These are phyloP conservation scores for Rhexocercosporidium sp. DNA, from an alignment of 2,329 filamentous ascomycete species.

Conservation along the genomic window DNA sequence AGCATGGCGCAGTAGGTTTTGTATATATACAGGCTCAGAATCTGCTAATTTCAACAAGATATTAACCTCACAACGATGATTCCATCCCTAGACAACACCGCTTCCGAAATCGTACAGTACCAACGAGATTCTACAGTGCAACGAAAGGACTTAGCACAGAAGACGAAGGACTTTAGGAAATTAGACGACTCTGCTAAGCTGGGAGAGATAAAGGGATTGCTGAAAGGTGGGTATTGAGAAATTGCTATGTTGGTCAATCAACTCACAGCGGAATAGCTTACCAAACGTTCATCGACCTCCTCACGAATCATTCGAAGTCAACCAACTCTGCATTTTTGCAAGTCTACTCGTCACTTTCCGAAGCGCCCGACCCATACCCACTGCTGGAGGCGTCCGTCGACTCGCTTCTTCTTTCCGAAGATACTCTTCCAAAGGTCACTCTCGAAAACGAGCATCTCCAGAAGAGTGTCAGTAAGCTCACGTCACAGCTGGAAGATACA, in stretches of 20 bases:
- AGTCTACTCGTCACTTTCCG: slow-evolving; percentile 89
- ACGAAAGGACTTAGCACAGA: slow-evolving; percentile 96
- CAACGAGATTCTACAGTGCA: slow-evolving; percentile 96
- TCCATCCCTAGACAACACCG: slow-evolving; percentile 85
- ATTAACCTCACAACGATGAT: slow-evolving; percentile 87
- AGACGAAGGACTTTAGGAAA: slow-evolving; percentile 97
- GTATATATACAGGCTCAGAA: slow-evolving; percentile 9
- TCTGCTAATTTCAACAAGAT: slow-evolving; percentile 54
- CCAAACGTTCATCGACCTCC: slow-evolving; percentile 94
- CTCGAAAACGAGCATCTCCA: slow-evolving; percentile 90
- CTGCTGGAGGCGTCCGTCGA: slow-evolving; percentile 96
- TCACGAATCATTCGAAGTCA: slow-evolving; percentile 94
- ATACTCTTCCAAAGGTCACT: slow-evolving; percentile 88
- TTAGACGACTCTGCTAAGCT: slow-evolving; percentile 88
- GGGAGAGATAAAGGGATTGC: slow-evolving; percentile 82
- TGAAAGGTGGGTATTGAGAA: slow-evolving; percentile 69
- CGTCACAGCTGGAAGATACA: slow-evolving; percentile 79
- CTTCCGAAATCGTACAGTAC: slow-evolving; percentile 92
- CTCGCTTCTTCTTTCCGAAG: slow-evolving; percentile 87
- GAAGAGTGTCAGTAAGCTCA: slow-evolving; percentile 74
- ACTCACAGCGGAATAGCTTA: slow-evolving; percentile 65
- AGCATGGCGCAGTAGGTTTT: slow-evolving; percentile 83
- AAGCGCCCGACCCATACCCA: slow-evolving; percentile 95
- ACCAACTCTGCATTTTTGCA: slow-evolving; percentile 93
- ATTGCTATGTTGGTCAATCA: background rate